Conservation (phyloP, 2,329 filamentous ascomycete species). For the Pseudocercospora vitis region DNA sequence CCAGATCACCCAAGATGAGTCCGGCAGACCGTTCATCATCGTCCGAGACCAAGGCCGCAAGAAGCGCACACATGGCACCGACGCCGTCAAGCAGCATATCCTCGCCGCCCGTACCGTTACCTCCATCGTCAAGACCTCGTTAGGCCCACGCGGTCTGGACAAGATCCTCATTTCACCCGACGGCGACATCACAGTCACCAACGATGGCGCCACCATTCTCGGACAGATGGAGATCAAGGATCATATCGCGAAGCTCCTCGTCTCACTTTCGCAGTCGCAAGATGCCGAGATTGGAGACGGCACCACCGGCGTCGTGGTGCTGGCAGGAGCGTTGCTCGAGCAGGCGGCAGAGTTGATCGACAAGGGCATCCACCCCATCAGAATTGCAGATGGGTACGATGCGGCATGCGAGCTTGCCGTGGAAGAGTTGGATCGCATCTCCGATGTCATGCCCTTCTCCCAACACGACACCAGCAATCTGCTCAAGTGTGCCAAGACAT, state of each 20-base stretch:
- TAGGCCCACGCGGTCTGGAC: constrained; percentile 93
- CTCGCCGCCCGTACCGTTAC: constrained; percentile 93
- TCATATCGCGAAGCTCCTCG: constrained; percentile 94
- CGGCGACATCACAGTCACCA: constrained; percentile 98
- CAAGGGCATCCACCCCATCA: constrained; percentile 98
- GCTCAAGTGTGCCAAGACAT: constrained; percentile 91
- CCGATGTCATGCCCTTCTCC: constrained; percentile 84
- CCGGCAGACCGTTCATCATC: constrained; percentile 95
- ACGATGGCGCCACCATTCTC: constrained; percentile 96
- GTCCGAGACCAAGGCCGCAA: constrained; percentile 98
- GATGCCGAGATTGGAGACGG: constrained; percentile 99
- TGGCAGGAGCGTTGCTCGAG: constrained; percentile 91
- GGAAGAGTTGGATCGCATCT: constrained; percentile 86
- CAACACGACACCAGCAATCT: constrained; percentile 79
- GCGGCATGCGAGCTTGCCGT: constrained; percentile 96
- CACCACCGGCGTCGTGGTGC: constrained; percentile 93
- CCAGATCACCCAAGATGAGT: constrained; percentile 91
- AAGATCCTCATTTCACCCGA: constrained; percentile 99
- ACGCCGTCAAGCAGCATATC: constrained; percentile 98
- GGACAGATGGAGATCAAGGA: constrained; percentile 98
- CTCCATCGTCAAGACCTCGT: constrained; percentile 94
- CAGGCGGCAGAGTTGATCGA: constrained; percentile 97
- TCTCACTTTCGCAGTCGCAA: constrained; percentile 96
- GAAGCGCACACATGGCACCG: constrained; percentile 93
- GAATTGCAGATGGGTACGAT: constrained; percentile 97